A percentile compares a stretch with the other conserved stretches of the same genome.
phyloP scores from a whole-genome alignment of 345 rosid species.

The Gossypium bickii region DNA sequence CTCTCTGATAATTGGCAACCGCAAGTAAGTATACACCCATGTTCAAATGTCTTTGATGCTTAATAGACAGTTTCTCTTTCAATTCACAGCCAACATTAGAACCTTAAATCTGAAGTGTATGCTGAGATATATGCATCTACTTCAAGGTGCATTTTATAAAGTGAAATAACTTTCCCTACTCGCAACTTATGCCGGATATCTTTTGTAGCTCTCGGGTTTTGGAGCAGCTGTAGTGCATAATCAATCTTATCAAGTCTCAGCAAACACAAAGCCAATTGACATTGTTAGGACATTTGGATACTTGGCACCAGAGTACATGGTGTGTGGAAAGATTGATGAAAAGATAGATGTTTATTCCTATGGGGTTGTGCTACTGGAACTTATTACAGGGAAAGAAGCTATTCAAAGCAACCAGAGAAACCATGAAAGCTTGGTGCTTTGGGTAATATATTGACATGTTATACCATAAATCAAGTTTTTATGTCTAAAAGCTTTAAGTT shows the following conservation, averaged over 20 bases:
- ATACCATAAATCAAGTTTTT: conserved; percentile 3
- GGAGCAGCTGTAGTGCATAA: conserved; percentile 8
- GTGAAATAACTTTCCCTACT: neutral
- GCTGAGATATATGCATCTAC: conserved; percentile 3
- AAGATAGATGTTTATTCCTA: conserved; percentile 42
- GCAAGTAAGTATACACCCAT: conserved; percentile 20
- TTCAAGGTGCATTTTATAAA: neutral
- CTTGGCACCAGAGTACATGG: conserved; percentile 40
- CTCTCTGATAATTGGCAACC: conserved; percentile 30
- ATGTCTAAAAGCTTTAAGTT: neutral
- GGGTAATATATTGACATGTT: conserved; percentile 28
- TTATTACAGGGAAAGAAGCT: conserved; percentile 37
- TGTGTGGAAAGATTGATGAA: conserved; percentile 41
- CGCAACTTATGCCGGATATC: neutral
- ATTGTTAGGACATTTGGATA: conserved; percentile 36
- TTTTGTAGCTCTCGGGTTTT: neutral
- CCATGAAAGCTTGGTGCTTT: conserved; percentile 36
- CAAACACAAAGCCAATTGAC: conserved; percentile 19
- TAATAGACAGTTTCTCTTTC: neutral
- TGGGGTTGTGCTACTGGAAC: conserved; percentile 49
- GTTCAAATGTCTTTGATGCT: neutral
- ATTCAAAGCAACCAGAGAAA: conserved; percentile 26
- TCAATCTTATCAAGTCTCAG: conserved; percentile 24
- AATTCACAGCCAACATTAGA: neutral
- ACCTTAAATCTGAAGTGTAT: neutral